Conservation (phyloP, 2,329 filamentous ascomycete genomes). For the Tympanopsis confertula region DNA sequence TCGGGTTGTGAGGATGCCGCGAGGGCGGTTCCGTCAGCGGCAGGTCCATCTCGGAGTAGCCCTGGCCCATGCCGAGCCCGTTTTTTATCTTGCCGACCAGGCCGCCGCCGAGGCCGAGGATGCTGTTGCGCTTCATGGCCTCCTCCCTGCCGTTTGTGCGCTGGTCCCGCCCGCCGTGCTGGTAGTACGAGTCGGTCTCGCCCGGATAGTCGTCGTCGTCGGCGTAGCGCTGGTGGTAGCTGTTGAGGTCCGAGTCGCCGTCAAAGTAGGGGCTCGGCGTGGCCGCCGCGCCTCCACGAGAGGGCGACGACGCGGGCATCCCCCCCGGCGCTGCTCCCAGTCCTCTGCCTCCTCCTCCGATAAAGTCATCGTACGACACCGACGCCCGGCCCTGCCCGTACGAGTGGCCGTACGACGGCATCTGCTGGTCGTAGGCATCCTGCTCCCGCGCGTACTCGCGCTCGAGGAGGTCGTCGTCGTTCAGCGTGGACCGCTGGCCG, state of each 20-base stretch:
- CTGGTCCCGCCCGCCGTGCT: constrained; percentile 46
- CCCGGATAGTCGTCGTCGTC: constrained; percentile 74
- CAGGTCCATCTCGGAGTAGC: constrained; percentile 96
- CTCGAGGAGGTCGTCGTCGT: constrained; percentile 65
- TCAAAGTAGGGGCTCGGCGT: neutral
- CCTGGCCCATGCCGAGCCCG: constrained; percentile 74
- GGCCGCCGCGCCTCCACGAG: constrained; percentile 6
- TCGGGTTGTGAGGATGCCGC: constrained; percentile 33
- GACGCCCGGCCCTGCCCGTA: constrained; percentile 61
- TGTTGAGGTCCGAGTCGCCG: constrained; percentile 56
- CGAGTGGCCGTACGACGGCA: neutral
- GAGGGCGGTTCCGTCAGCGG: constrained; percentile 80
- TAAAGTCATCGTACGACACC: constrained; percentile 88
- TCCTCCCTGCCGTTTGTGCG: constrained; percentile 33
- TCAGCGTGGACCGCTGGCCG: constrained; percentile 66
- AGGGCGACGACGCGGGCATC: constrained; percentile 13
- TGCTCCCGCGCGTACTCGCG: constrained; percentile 63
- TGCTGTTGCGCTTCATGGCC: constrained; percentile 74
- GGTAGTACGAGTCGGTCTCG: constrained; percentile 73
- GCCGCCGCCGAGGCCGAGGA: constrained; percentile 75
- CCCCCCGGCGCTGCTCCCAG: constrained; percentile 23
- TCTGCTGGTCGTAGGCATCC: constrained; percentile 23
- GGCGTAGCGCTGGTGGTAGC: constrained; percentile 77
- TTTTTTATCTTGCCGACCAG: constrained; percentile 79
- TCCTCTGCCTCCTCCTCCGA: constrained; percentile 50